Conservation (phyloP, 208 protist genomes). For the Endotrypanum monterogeii region DNA sequence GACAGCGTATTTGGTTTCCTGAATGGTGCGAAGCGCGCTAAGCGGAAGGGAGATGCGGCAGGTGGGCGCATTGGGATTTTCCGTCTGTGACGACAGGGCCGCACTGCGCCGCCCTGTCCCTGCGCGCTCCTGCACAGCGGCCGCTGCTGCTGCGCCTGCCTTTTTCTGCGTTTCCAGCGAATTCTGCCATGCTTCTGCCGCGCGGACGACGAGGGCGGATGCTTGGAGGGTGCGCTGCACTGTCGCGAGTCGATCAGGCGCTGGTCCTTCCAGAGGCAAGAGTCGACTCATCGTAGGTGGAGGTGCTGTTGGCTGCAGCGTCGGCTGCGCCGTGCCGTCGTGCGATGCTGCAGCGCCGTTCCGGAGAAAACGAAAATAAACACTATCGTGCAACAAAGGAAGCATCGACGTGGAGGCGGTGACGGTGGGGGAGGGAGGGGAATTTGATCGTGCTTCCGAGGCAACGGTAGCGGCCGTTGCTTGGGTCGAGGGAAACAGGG, state of each 20-base stretch:
- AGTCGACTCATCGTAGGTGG: slow-evolving; percentile 5
- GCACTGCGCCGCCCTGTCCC: not conserved
- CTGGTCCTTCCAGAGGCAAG: not conserved
- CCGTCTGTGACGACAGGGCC: not conserved
- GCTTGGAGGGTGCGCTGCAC: slow-evolving; percentile 22
- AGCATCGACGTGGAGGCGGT: not conserved
- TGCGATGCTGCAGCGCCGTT: not conserved
- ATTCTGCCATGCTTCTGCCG: not conserved
- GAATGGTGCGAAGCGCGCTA: slow-evolving; percentile 24
- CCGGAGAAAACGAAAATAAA: slow-evolving; percentile 20
- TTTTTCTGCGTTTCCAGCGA: not conserved
- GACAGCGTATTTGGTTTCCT: slow-evolving; percentile 41
- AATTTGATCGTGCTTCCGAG: not conserved
- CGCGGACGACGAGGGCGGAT: slow-evolving; percentile 13
- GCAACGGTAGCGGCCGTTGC: not conserved
- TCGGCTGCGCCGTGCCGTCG: not conserved
- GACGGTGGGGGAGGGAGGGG: not conserved
- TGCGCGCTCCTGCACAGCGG: not conserved
- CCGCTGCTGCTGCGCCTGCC: not conserved
- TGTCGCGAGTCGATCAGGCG: slow-evolving; percentile 16
- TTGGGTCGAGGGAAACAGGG: slow-evolving; percentile 4
- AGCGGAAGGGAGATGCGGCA: slow-evolving; percentile 8
- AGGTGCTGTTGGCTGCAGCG: not conserved
- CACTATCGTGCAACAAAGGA: slow-evolving; percentile 13
- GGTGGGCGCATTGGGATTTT: not conserved